A percentile compares a stretch with the other conserved stretches of the same genome.
phyloP scores from a whole-genome alignment of 768 basidiomycete species.

The Naganishia friedmannii region DNA sequence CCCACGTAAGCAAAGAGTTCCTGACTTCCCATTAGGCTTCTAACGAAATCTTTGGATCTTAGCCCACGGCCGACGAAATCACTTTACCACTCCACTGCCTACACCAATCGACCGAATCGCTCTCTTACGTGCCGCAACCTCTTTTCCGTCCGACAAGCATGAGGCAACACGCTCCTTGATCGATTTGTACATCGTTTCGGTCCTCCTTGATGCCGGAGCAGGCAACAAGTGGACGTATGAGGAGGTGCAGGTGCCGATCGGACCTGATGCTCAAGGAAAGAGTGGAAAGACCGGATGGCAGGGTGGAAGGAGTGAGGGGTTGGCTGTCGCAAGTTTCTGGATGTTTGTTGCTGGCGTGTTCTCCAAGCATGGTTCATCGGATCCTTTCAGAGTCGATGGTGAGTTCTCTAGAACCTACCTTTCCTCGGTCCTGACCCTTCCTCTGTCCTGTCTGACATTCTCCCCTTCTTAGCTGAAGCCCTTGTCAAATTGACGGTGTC shows the following conservation, averaged over 20 bases:
- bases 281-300: conserved; percentile 45
- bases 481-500: conserved; percentile 65
- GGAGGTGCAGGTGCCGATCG: conserved; percentile 9
- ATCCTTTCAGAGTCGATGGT: conserved; percentile 2
- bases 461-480: conserved; percentile 61
- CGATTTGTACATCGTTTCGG: conserved; percentile 82
- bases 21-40: background rate
- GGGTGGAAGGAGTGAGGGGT: conserved; percentile 67
- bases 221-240: conserved; percentile 27
- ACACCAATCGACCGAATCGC: conserved; percentile 58
- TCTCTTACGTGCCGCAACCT: conserved; percentile 53
- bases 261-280: conserved; percentile 27
- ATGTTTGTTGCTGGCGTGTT: conserved; percentile 87
- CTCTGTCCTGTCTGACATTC: background rate
- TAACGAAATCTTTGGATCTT: background rate
- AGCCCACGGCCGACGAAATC: conserved; percentile 40
- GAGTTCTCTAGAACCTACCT: no score
- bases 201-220: conserved; percentile 72
- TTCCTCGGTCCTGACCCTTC: background rate
- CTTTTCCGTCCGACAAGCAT: conserved; percentile 37
- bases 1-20: background rate
- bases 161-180: conserved; percentile 70
- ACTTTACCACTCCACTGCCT: conserved; percentile 37
- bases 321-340: conserved; percentile 83
- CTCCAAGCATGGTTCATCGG: conserved; percentile 57